Evolutionary conservation across 148 eudicot genomes (phyloP), one percentile per base, ranked within the genome.

Genomic region (Limonium bicolor): DNA sequence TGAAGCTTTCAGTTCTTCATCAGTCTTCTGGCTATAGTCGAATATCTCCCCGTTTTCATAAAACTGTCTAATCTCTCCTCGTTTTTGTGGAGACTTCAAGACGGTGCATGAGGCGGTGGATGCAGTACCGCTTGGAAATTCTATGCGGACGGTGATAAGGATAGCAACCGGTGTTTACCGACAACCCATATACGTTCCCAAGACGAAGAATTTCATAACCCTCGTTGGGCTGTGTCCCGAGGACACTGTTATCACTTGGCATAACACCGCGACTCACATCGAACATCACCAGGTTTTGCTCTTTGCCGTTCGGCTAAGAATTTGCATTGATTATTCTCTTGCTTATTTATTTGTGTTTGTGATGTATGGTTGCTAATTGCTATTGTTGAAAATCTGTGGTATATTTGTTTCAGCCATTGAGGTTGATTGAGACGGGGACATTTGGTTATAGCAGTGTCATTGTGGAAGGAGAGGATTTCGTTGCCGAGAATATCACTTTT

Each of bases 361-460:
- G n/a, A 36, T n/a, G n/a, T n/a, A n/a, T n/a, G n/a, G n/a, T n/a
- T n/a, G n/a, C n/a, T n/a, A n/a, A n/a, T n/a, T n/a, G n/a, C n/a
- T n/a, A n/a, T n/a, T n/a, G n/a, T n/a, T n/a, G n/a, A n/a, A n/a
- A n/a, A n/a, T n/a, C n/a, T n/a, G n/a, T n/a, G n/a, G n/a, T n/a
- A n/a, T n/a, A n/a, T 25, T 0, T 13, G 34, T 60, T 50, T 7
- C 67, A 79, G 93, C 51, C 58, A 9, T 51, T 83, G 14, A 78
- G 92, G 54, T 56, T 88, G 65, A 88, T 88, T 60, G 97, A 94
- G 27, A 83, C 97, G 7, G 96, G 94, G 42, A 83, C 94, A 19
- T 88, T 83, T 75, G 94, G 97, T 36, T 88, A 94, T 52, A 94
- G 94, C 41, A 83, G 58, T 55, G 58, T 64, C 8, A 83, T 88